These are phyloP conservation scores for Fusarium kyushuense DNA, from an alignment of 2,329 filamentous ascomycete genomes.

Conservation along the genomic window DNA sequence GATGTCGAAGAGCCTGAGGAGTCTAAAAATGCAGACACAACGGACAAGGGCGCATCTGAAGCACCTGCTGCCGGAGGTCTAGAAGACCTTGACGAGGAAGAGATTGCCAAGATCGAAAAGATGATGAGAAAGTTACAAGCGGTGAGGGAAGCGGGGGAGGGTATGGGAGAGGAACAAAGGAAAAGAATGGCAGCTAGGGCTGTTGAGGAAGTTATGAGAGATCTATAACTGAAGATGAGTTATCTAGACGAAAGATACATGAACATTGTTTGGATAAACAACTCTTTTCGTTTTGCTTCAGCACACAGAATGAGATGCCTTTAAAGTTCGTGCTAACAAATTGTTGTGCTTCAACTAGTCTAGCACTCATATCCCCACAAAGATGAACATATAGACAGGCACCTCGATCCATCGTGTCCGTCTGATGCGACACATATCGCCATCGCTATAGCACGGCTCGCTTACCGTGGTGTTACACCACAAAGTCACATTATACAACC, in stretches of 20 bases:
- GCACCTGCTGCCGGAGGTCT: slow-evolving; percentile 51
- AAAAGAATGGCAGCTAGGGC: slow-evolving; percentile 71
- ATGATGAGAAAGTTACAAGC: slow-evolving; percentile 75
- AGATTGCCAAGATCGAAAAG: slow-evolving; percentile 69
- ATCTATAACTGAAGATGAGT: slow-evolving; percentile 54
- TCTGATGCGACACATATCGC: background rate
- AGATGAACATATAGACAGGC: slow-evolving; percentile 3
- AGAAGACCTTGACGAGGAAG: slow-evolving; percentile 61
- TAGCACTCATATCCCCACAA: background rate
- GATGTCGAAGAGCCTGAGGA: slow-evolving; percentile 30
- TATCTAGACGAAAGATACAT: background rate
- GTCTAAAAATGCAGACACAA: slow-evolving; percentile 11
- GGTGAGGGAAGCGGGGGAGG: slow-evolving; percentile 69
- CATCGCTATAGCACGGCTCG: slow-evolving; percentile 16
- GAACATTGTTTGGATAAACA: background rate
- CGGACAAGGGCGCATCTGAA: slow-evolving; percentile 24
- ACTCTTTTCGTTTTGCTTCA: background rate
- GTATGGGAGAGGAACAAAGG: slow-evolving; percentile 70
- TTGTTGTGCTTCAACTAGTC: background rate
- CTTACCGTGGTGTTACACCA: slow-evolving; percentile 27
- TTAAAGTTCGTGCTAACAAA: background rate
- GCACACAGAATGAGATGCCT: background rate
- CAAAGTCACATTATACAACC: slow-evolving; percentile 30
- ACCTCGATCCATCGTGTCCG: slow-evolving; percentile 12
- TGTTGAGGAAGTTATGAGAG: slow-evolving; percentile 73